A percentile compares a stretch with the other conserved stretches of the same genome.
Evolutionary conservation across 345 rosid species (phyloP).

Genomic region (Hypericum androsaemum): DNA sequence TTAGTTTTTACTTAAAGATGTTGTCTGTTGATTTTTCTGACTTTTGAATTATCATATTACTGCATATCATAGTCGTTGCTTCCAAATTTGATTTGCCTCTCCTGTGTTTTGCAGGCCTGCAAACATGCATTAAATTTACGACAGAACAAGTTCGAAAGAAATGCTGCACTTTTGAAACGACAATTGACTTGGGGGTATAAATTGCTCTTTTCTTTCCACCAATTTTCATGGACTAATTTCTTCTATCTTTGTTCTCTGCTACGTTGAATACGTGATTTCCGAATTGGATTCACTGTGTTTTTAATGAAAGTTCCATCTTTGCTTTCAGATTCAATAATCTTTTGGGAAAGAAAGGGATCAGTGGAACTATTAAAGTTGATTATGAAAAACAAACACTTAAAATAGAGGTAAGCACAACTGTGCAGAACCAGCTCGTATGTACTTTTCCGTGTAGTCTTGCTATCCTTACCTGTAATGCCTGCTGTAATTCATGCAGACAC

Average conservation of each 20-base stretch:
- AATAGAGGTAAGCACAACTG: conserved; percentile 50
- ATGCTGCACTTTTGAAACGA: conserved; percentile 43
- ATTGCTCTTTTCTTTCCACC: conserved; percentile 2
- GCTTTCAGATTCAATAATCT: conserved; percentile 61
- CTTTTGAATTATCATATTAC: too few species aligned
- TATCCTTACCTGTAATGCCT: not conserved
- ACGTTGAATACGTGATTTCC: conserved; percentile 1
- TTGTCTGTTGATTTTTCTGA: not conserved
- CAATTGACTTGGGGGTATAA: conserved; percentile 81
- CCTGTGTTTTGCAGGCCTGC: conserved; percentile 44
- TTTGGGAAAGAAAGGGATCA: conserved; percentile 79
- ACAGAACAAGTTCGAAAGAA: conserved; percentile 56
- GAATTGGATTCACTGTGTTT: conserved; percentile 1
- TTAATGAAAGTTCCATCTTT: conserved; percentile 9
- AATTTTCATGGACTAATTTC: not conserved
- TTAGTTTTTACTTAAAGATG: not conserved
- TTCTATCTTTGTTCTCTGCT: conserved; percentile 1
- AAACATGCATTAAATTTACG: conserved; percentile 52
- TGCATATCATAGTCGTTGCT: not conserved
- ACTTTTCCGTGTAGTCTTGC: not conserved
- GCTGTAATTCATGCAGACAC: not conserved
- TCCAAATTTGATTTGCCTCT: not conserved
- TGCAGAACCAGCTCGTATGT: conserved; percentile 1
- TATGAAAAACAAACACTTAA: conserved; percentile 66
- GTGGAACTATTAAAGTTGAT: conserved; percentile 65